Base-by-base conservation (phyloP, 2,329 filamentous ascomycete genomes). In the Sporothrix humicola region DNA sequence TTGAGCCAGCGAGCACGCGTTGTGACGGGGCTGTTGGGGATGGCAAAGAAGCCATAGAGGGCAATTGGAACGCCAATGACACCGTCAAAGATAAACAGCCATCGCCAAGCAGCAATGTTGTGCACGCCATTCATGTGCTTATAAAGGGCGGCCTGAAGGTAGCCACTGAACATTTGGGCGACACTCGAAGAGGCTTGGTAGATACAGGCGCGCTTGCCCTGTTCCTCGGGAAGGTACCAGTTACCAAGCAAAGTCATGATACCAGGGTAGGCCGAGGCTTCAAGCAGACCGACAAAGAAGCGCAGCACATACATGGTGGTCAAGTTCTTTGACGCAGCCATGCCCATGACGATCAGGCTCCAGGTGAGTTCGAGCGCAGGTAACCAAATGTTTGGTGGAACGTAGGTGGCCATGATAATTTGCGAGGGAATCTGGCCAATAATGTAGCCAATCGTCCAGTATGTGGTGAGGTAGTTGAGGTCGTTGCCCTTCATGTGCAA, bases 371-470 rank as follows among this genome's bases (percentile, higher is more conserved):
- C 76, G 50, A 82, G 82, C 5, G 78, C 77, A 0, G 83, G 83
- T 5, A 85, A 78, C 77, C 81, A 83, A 12, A 84, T 73, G 3
- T 81, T 83, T 0, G 83, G 82, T 0, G 81, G 80, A 13, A 84
- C 78, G 74, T 79, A 69, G 17, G 26, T 81, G 1, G 81, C 84
- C 75, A 82, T 80, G 73, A 83, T 79, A 52, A 84, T 73, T 52
- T 82, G 83, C 5, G 80, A 81, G 1, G 82, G 81, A 56, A 81
- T 79, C 52, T 83, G 80, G 0, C 82, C 82, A 79, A 90, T 82
- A 0, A 89, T 86, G 76, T 91, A 91, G 9, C 89, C 89, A 0
- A 88, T 84, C 0, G 87, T 90, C 83, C 88, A 91, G 50, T 83
- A 85, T 0, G 87, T 86, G 68, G 79, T 80, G 73, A 84, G 79